Evolutionary conservation across 495 filamentous ascomycete genomes (phyloP).

Genomic region (Penicillium subrubescens): DNA sequence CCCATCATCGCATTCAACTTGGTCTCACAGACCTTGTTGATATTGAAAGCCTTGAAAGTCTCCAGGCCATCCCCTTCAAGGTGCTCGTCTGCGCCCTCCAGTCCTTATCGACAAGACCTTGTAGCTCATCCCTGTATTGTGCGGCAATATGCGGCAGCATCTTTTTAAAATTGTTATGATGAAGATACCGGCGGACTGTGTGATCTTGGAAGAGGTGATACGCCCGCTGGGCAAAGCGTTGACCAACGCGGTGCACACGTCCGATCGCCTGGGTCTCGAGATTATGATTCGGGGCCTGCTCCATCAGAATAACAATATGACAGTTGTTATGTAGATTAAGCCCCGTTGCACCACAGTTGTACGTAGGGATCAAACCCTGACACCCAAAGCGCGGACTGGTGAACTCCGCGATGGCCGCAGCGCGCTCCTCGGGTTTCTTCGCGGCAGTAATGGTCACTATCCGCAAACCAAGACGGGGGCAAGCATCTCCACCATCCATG

Average conservation of each 20-base stretch:
- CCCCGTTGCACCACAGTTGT: not conserved
- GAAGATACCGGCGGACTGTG: not conserved
- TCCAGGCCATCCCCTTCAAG: too few species aligned
- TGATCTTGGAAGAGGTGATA: not conserved
- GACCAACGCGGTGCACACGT: not conserved
- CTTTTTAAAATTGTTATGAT: not conserved
- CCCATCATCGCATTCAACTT: too few species aligned
- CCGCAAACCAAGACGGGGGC: not conserved
- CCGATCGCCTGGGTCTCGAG: not conserved
- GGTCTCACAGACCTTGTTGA: too few species aligned
- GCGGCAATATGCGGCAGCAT: not conserved
- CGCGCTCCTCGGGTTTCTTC: not conserved
- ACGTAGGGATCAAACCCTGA: not conserved
- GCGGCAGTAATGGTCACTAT: not conserved
- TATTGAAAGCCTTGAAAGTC: too few species aligned
- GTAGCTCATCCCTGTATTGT: too few species aligned
- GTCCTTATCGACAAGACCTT: too few species aligned
- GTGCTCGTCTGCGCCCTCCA: too few species aligned
- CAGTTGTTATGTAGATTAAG: not conserved
- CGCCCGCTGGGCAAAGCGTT: not conserved
- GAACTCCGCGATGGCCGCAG: not conserved
- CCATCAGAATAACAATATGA: not conserved
- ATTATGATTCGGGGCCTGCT: not conserved
- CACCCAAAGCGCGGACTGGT: not conserved
- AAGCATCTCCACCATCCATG: slow-evolving; percentile 2